Base-by-base conservation (phyloP, 2,329 filamentous ascomycete genomes). In the Phaeophleospora eucalypticola region DNA sequence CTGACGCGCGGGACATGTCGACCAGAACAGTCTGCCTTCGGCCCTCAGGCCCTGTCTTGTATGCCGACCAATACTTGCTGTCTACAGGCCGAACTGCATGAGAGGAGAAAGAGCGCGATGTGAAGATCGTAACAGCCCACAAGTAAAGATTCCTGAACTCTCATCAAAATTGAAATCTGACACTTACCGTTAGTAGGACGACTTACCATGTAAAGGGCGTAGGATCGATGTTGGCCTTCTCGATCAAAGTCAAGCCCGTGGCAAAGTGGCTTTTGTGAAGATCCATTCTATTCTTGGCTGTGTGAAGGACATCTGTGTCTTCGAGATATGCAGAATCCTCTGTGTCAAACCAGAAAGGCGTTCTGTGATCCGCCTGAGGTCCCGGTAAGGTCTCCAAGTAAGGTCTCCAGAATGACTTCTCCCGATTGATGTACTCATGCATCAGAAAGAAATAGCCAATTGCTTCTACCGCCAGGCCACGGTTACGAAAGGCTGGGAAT, bases 121-220 rank as follows among this genome's bases (percentile, higher is more conserved):
- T 72, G 56, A 72, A 74, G 17, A 78, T 71, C 4, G 73, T 75
- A 14, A 73, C 68, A n/a, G 75, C 72, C 72, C 75, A 77, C 34
- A 68, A 59, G 51, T 71, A 75, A 12, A 71, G 65, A 34, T 72
- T 62, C 69, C 74, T 77, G 60, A n/a, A 17, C 12, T 49, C 45
- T 18, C 39, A 55, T 54, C 48, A 58, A 52, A 57, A 52, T 27
- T 35, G 43, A 38, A 47, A 29, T 20, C 20, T 36, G 27, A 14
- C 33, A 60, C 62, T 54, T 64, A 64, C 62, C 56, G 21, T 18
- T 33, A 32, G 6, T 49, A 8, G 19, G 34, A 35, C 33, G 16
- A 67, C 65, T 65, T 61, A 71, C 70, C 70, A 72, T 15, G 68
- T 70, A 52, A 68, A 71, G 42, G 59, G 56, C 48, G 56, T 51